Conservation (phyloP, 2,329 filamentous ascomycete genomes). For the Phyllosticta citribraziliensis region DNA sequence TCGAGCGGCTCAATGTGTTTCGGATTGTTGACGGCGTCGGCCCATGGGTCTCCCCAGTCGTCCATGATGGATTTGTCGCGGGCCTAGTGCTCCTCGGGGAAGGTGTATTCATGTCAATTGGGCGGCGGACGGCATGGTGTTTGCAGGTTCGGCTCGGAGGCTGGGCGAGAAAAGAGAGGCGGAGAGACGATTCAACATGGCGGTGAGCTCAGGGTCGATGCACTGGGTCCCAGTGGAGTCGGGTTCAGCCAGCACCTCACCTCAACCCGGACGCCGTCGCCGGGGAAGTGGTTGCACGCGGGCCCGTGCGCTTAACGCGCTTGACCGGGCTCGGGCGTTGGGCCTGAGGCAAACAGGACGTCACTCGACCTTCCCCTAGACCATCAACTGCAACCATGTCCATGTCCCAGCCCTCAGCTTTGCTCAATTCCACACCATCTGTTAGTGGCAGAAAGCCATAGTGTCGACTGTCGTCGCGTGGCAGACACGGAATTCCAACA, state of each 20-base stretch:
- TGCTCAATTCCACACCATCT: background rate
- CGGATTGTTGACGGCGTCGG: conserved; percentile 21
- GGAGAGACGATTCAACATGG: background rate
- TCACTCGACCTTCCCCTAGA: background rate
- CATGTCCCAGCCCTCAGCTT: background rate
- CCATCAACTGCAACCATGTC: background rate
- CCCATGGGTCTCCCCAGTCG: conserved; percentile 34
- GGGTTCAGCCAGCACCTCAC: background rate
- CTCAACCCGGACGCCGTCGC: too few relatives aligned
- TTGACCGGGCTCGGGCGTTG: background rate
- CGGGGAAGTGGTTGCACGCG: background rate
- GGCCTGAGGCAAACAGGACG: background rate
- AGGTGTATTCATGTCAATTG: conserved; percentile 1
- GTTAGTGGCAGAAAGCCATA: background rate
- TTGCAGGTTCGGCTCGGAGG: background rate
- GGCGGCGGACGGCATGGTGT: background rate
- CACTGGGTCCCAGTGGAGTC: background rate
- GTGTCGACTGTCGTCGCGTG: background rate
- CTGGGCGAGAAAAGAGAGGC: background rate
- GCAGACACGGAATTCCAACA: background rate
- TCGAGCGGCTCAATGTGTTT: conserved; percentile 6
- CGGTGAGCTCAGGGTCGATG: background rate
- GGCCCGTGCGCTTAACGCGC: background rate
- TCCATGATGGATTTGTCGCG: conserved; percentile 26
- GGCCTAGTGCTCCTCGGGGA: conserved; percentile 8